Conservation (phyloP, 2,329 filamentous ascomycete species). For the Trematosphaeria pertusa region DNA sequence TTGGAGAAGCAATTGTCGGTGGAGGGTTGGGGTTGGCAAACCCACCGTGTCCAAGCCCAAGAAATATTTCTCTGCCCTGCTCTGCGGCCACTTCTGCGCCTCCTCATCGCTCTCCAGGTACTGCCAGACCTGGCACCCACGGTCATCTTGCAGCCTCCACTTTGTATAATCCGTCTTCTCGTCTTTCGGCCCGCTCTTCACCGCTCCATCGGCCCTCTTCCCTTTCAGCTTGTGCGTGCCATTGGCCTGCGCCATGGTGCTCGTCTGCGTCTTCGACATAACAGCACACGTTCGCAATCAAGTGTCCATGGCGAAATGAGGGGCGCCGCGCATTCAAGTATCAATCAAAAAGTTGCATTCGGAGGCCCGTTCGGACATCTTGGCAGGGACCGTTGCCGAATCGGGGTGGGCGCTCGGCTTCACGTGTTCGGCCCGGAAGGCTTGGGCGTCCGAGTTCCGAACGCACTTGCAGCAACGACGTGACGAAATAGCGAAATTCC, state of each 20-base stretch:
- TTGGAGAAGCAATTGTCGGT: too few species aligned
- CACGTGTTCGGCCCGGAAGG: not conserved
- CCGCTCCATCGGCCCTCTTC: constrained; percentile 17
- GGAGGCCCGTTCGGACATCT: constrained; percentile 9
- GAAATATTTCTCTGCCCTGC: constrained; percentile 86
- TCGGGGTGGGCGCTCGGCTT: not conserved
- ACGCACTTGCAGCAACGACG: too few species aligned
- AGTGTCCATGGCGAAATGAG: too few species aligned
- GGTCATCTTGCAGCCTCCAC: constrained; percentile 86
- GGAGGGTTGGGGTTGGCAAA: too few species aligned
- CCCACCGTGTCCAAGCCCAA: constrained; percentile 78
- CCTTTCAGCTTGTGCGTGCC: constrained; percentile 26
- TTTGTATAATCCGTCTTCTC: constrained; percentile 76
- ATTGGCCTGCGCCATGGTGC: constrained; percentile 32
- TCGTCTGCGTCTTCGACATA: constrained; percentile 2
- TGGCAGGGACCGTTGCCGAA: not conserved
- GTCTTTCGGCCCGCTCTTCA: constrained; percentile 17
- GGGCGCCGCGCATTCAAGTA: too few species aligned
- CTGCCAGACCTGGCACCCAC: constrained; percentile 90
- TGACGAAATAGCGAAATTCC: too few species aligned
- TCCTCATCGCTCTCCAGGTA: constrained; percentile 80
- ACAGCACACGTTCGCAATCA: too few species aligned
- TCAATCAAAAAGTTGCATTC: too few species aligned
- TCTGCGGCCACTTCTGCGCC: constrained; percentile 81
- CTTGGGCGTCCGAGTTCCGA: constrained; percentile 1